Percentiles rank a stretch among this genome's conserved stretches.
Evolutionary conservation across 805 yeast genomes (phyloP).

Genomic region (Jamesozyma lodderae): DNA sequence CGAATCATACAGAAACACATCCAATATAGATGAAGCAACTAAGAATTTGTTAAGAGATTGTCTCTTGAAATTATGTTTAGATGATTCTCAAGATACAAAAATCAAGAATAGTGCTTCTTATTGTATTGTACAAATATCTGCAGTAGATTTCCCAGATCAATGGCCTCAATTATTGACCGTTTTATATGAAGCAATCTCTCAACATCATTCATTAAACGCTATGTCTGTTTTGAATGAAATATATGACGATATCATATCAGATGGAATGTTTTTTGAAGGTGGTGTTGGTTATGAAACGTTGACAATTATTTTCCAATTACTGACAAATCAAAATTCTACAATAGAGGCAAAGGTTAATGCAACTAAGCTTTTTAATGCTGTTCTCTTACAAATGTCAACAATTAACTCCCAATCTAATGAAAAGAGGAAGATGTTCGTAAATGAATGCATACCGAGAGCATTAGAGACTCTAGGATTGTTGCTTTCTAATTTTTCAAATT

Average conservation of each 20-base stretch:
- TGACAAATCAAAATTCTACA: constrained; percentile 22
- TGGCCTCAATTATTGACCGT: constrained; percentile 68
- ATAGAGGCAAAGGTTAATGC: constrained; percentile 40
- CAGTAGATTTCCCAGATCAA: constrained; percentile 88
- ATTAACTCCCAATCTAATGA: constrained; percentile 10
- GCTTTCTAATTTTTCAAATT: constrained; percentile 4
- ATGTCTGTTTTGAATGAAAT: constrained; percentile 60
- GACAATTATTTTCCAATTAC: constrained; percentile 38
- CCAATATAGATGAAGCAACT: constrained; percentile 39
- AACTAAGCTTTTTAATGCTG: constrained; percentile 43
- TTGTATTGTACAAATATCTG: constrained; percentile 74
- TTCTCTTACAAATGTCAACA: constrained; percentile 42
- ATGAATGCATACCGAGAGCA: constrained; percentile 13
- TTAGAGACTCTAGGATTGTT: constrained; percentile 9
- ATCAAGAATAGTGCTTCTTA: constrained; percentile 61
- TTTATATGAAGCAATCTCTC: constrained; percentile 37
- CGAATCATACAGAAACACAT: constrained; percentile 60
- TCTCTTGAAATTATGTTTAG: constrained; percentile 39
- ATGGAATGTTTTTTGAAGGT: constrained; percentile 74
- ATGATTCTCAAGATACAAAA: constrained; percentile 44
- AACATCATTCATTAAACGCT: constrained; percentile 38
- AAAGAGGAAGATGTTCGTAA: constrained; percentile 15
- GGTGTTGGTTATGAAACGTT: constrained; percentile 54
- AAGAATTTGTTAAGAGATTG: constrained; percentile 44
- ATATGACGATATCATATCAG: constrained; percentile 78